Base-by-base conservation (phyloP, 2,329 filamentous ascomycete genomes). In the Cytospora chrysosperma region DNA sequence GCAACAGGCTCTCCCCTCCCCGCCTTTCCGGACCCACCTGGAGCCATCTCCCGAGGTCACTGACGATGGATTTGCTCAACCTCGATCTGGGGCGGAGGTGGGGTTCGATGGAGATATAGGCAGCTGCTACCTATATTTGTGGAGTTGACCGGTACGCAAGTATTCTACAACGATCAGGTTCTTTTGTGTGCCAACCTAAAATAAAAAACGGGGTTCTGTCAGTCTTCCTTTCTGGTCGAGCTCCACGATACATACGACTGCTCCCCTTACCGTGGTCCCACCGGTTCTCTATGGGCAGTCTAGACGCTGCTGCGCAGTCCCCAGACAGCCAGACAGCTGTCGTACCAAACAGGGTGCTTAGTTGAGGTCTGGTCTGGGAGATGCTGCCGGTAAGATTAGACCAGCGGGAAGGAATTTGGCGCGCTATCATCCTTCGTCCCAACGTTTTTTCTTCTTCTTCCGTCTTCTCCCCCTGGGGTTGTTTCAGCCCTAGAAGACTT, bases 401-500 rank as follows among this genome's bases (percentile, higher is more conserved):
- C 40, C 52, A 61, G 51, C n/a, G 50, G 19, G 37, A 37, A n/a
- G 40, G 21, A 24, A 47, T 24, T n/a, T 9, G 2, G 12, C 24
- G n/a, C 43, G 10, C 43, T 21, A 21, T 49, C 58, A 61, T 40
- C 51, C 34, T 49, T n/a, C 34, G 7, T 52, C 21, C 56, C 51
- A 50, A 28, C 56, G 13, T 21, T 53, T 34, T n/a, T 30, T n/a
- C n/a, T n/a, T n/a, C n/a, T n/a, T n/a, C n/a, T n/a, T n/a, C n/a
- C n/a, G n/a, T n/a, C n/a, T n/a, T n/a, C n/a, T n/a, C n/a, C n/a
- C n/a, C 19, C 13, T 21, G n/a, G 40, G 28, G 37, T 17, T 61
- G 59, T 61, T 61, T 61, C 59, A 61, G 59, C 59, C 59, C 59
- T 61, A 61, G 54, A 55, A 24, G 43, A n/a, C n/a, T 47, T 50